Evolutionary conservation across 1,284 basidiomycete genomes (phyloP).

Genomic region (Hypsizygus ulmarius): DNA sequence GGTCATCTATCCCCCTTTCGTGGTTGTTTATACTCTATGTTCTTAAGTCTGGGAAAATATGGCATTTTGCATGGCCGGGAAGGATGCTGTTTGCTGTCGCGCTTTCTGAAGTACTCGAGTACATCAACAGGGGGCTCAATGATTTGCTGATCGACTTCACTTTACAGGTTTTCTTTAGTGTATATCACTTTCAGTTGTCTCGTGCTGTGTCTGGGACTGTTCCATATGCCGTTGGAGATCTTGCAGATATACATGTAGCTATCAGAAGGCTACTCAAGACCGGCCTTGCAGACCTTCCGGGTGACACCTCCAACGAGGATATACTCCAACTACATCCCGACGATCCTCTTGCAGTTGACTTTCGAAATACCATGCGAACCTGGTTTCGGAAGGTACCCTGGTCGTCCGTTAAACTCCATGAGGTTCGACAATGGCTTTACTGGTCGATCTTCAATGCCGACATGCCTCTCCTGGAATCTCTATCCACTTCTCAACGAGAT

Average conservation of each 20-base stretch:
- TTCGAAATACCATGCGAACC: slow-evolving; percentile 67
- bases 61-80: slow-evolving; percentile 38
- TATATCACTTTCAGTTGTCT: slow-evolving; percentile 65
- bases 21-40: slow-evolving; percentile 68
- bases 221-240: slow-evolving; percentile 45
- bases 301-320: slow-evolving; percentile 57
- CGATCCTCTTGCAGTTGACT: slow-evolving; percentile 76
- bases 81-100: slow-evolving; percentile 45
- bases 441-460: slow-evolving; percentile 79
- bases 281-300: slow-evolving; percentile 55
- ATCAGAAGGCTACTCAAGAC: slow-evolving; percentile 52
- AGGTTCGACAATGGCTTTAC: slow-evolving; percentile 77
- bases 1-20: slow-evolving; percentile 65
- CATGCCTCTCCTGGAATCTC: slow-evolving; percentile 47
- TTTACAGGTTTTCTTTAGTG: slow-evolving; percentile 70
- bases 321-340: slow-evolving; percentile 54
- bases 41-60: slow-evolving; percentile 45
- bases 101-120: slow-evolving; percentile 54
- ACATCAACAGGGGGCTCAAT: background rate
- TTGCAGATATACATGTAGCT: slow-evolving; percentile 56
- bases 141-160: background rate
- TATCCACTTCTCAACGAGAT: slow-evolving; percentile 44
- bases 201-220: slow-evolving; percentile 51
- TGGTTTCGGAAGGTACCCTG: slow-evolving; percentile 77
- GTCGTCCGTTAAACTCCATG: slow-evolving; percentile 64